Conservation (phyloP, 345 rosid genomes). For the Adansonia digitata region DNA sequence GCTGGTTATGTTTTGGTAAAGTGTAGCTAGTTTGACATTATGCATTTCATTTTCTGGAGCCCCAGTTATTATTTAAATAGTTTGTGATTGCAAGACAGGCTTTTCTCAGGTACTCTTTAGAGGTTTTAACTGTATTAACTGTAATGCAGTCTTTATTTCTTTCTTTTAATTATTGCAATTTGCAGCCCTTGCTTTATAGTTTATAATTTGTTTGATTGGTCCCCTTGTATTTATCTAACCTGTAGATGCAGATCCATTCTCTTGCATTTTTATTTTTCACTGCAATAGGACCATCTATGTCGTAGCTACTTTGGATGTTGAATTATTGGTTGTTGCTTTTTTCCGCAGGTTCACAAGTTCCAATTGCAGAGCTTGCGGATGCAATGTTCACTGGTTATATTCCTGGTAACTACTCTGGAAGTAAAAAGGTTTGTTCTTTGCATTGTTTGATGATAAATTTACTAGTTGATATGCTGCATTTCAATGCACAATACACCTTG, state of each 20-base stretch:
- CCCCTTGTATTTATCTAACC: neutral
- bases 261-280: neutral
- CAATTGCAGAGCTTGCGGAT: slow-evolving; percentile 66
- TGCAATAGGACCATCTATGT: neutral
- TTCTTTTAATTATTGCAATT: neutral
- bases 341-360: slow-evolving; percentile 60
- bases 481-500: neutral
- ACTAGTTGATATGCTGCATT: neutral
- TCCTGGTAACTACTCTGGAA: slow-evolving; percentile 19
- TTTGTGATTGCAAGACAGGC: neutral
- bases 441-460: slow-evolving; percentile 2
- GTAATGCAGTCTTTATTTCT: neutral
- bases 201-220: neutral
- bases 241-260: neutral
- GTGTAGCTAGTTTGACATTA: slow-evolving; percentile 19
- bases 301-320: neutral
- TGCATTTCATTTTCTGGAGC: slow-evolving; percentile 5
- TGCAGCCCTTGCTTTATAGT: neutral
- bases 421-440: slow-evolving; percentile 30
- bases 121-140: neutral
- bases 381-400: slow-evolving; percentile 52
- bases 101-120: neutral
- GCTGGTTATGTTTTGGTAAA: neutral
- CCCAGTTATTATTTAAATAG: slow-evolving; percentile 7
- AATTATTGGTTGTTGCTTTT: neutral